A percentile compares a stretch with the other conserved stretches of the same genome.
phyloP scores from a whole-genome alignment of 371 early-diverging fungal genomes.

The Saksenaea vasiformis region DNA sequence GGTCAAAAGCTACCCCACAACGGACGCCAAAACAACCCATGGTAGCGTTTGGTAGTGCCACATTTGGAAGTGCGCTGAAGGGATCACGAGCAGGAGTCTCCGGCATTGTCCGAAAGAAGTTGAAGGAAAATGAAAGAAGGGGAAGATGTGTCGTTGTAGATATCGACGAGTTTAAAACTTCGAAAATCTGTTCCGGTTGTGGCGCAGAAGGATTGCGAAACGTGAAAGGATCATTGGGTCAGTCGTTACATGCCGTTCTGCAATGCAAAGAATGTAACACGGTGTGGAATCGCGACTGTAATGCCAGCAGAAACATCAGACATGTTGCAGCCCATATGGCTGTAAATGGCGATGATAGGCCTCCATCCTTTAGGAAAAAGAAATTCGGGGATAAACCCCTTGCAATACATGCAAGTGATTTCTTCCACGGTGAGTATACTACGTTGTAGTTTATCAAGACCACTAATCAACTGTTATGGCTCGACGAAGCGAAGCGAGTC shows the following conservation, averaged over 20 bases:
- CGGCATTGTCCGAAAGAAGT: not conserved
- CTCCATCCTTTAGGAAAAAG: not conserved
- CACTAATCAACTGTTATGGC: not conserved
- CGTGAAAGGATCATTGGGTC: not conserved
- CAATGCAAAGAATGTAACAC: not conserved
- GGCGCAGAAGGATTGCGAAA: not conserved
- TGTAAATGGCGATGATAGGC: not conserved
- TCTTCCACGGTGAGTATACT: not conserved
- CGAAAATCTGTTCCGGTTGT: too few species aligned
- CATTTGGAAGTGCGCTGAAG: not conserved
- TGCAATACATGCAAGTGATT: not conserved
- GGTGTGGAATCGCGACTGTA: not conserved
- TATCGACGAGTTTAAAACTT: too few species aligned
- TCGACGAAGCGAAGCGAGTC: not conserved
- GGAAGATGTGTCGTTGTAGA: not conserved
- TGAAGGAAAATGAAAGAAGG: not conserved
- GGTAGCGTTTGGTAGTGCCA: not conserved
- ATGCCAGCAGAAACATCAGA: not conserved
- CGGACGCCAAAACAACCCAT: not conserved
- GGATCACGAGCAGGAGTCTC: not conserved
- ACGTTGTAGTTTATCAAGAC: not conserved
- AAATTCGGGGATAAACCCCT: not conserved
- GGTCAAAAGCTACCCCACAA: not conserved
- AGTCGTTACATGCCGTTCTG: not conserved
- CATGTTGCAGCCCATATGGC: not conserved